Conservation (phyloP, 345 rosid genomes). For the Murraya paniculata region DNA sequence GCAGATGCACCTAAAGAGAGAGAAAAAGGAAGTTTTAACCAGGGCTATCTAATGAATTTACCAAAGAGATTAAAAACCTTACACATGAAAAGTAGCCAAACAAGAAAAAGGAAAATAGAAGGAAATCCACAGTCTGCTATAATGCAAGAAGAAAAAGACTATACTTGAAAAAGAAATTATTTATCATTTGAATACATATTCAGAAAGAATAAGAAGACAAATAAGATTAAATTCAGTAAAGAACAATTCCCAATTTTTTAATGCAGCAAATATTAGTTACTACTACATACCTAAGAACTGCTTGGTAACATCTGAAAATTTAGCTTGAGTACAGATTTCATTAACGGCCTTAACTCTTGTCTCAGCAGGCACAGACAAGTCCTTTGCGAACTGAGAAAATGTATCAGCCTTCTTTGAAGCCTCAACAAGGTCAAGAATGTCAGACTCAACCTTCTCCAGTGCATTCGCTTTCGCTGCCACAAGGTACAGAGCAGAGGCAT, state of each 20-base stretch:
- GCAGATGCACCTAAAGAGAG: neutral
- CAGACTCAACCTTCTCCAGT: slow-evolving; percentile 74
- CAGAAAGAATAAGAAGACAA: neutral
- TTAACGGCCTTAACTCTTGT: slow-evolving; percentile 56
- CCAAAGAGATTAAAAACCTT: too few species aligned
- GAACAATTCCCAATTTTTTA: slow-evolving; percentile 3
- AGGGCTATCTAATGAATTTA: neutral
- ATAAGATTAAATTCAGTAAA: neutral
- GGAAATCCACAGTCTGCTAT: neutral
- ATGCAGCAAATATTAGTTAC: neutral
- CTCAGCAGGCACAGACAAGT: slow-evolving; percentile 64
- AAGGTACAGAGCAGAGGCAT: slow-evolving; percentile 77
- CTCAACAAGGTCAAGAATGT: slow-evolving; percentile 60
- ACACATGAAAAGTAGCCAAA: too few species aligned
- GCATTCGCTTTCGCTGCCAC: slow-evolving; percentile 64
- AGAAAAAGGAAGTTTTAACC: neutral
- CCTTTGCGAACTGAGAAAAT: slow-evolving; percentile 71
- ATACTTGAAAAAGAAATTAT: neutral
- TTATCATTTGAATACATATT: neutral
- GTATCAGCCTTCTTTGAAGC: slow-evolving; percentile 58
- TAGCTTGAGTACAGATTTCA: slow-evolving; percentile 61
- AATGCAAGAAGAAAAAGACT: neutral
- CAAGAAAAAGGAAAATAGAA: neutral
- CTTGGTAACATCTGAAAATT: slow-evolving; percentile 67
- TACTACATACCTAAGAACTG: slow-evolving; percentile 70